Base-by-base conservation (phyloP, 306 rosid genomes). In the Castanea mollissima region DNA sequence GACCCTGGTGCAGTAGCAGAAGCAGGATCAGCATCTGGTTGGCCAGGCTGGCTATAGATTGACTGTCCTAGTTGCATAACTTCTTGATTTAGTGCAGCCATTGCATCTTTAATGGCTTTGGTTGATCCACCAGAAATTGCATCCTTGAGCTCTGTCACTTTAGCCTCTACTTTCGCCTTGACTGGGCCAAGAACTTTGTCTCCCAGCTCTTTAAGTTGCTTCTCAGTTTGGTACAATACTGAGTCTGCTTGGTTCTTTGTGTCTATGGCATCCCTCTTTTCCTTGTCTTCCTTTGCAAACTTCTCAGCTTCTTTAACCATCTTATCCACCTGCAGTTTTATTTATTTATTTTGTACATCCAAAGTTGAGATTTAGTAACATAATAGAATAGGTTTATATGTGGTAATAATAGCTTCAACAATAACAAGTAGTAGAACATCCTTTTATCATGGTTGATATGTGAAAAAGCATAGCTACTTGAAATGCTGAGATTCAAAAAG, bases 61-160 rank as follows among this genome's bases (percentile, higher is more conserved):
- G 97, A 94, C 80, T 94, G 97, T 11, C 97, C 98, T 56, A 94
- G 86, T 82, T 94, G 96, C 98, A 94, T 89, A 20, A 94, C 97
- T 84, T 94, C 23, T 23, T 94, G 99, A 59, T 94, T 94, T 15
- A 94, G 95, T 79, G 92, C 92, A 74, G 94, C 89, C 87, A 92
- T 91, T 76, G 97, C 90, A 71, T 94, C 23, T 76, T 94, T 94
- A 4, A 94, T 90, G 51, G 73, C 80, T 69, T 90, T 95, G 73
- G 95, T 90, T 1, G 94, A 86, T 63, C 88, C 95, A 32, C 91
- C 95, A 0, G 92, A 82, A 54, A 94, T 88, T 14, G 97, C 91
- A 0, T 94, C 97, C 85, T 86, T 94, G 68, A 92, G 91, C 82
- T 94, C 97, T 31, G 88, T 92, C 3, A 92, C 83, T 80, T 92